Evolutionary conservation across 306 rosid species (phyloP).

Genomic region (Ochetophila trinervis): DNA sequence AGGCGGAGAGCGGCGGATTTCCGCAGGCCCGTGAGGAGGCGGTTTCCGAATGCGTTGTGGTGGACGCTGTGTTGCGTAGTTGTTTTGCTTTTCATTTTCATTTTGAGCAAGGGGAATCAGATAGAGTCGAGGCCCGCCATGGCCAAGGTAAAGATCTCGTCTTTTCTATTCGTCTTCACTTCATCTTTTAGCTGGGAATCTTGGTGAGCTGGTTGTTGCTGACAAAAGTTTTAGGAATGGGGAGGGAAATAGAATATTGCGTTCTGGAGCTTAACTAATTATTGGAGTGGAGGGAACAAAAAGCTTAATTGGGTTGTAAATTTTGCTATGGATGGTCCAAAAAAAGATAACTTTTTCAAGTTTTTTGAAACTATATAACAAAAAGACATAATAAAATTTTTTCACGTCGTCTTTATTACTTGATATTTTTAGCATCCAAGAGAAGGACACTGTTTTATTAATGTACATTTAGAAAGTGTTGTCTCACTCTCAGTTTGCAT

Average conservation of each 20-base stretch:
- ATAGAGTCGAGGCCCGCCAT: slow-evolving; percentile 70
- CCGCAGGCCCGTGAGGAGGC: slow-evolving; percentile 78
- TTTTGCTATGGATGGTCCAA: too few species aligned
- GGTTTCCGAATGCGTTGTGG: slow-evolving; percentile 72
- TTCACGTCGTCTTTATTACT: too few species aligned
- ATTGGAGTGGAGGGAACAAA: slow-evolving; percentile 1
- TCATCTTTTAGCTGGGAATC: background rate
- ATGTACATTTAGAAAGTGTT: too few species aligned
- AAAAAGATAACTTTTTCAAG: too few species aligned
- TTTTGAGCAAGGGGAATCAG: slow-evolving; percentile 66
- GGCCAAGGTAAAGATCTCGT: slow-evolving; percentile 39
- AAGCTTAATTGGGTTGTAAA: slow-evolving; percentile 5
- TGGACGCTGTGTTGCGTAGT: slow-evolving; percentile 66
- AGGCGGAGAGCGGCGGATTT: slow-evolving; percentile 74
- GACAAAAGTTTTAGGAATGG: background rate
- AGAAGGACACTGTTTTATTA: too few species aligned
- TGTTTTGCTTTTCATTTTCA: slow-evolving; percentile 62
- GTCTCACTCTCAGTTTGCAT: too few species aligned
- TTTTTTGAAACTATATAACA: too few species aligned
- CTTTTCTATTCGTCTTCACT: background rate
- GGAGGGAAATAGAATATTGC: background rate
- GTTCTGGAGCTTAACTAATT: background rate
- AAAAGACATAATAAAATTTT: too few species aligned
- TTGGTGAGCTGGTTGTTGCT: slow-evolving; percentile 15
- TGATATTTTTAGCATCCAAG: too few species aligned